These are phyloP conservation scores for Talaromyces proteolyticus DNA, from an alignment of 495 filamentous ascomycete genomes.

Conservation along the genomic window DNA sequence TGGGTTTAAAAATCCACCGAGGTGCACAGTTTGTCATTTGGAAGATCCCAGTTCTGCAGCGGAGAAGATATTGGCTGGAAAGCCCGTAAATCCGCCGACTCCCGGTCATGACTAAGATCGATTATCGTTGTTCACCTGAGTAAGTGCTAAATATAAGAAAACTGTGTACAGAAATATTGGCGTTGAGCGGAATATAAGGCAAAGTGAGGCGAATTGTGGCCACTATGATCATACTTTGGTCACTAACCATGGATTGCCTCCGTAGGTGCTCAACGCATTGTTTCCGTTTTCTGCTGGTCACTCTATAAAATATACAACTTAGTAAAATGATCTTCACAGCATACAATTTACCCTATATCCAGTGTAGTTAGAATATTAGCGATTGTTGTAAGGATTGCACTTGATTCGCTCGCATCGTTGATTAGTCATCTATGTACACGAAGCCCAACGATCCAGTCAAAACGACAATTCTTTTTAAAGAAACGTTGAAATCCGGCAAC, in stretches of 20 bases:
- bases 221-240: slow-evolving; percentile 6
- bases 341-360: too few species aligned
- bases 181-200: too few species aligned
- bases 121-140: too few species aligned
- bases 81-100: not conserved
- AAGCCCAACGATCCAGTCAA: not conserved
- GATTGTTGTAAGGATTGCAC: too few species aligned
- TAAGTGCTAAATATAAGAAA: too few species aligned
- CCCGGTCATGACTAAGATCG: not conserved
- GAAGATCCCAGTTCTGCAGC: not conserved
- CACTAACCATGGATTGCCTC: not conserved
- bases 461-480: not conserved
- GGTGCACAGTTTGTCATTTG: not conserved
- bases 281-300: too few species aligned
- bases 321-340: too few species aligned
- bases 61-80: not conserved
- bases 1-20: not conserved
- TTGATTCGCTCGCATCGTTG: too few species aligned
- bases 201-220: slow-evolving; percentile 1
- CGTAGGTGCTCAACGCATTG: not conserved
- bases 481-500: not conserved
- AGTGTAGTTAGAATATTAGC: too few species aligned
- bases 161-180: too few species aligned
- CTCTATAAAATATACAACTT: too few species aligned
- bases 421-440: not conserved